Evolutionary conservation across 176 grass and related monocot genomes (phyloP), one percentile per base, ranked within the genome.

Genomic region (Aegilops bicornis): DNA sequence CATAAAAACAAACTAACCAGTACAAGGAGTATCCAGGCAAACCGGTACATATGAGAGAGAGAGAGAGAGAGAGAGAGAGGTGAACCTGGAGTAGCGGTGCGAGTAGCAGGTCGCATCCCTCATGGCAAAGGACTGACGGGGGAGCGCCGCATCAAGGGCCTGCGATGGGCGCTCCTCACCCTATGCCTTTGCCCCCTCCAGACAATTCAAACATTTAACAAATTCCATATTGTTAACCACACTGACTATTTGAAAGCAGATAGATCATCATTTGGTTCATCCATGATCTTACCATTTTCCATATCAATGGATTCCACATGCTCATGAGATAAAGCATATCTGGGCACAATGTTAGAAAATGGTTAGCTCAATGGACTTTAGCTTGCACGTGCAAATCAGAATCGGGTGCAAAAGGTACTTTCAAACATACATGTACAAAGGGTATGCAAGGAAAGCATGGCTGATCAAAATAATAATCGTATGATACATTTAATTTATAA

Each of bases 271-370:
- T 13, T 74, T 8, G 20, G 33, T 24, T 76, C 8, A 80, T 61
- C 16, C 20, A 71, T 69, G 52, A 22, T 68, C 86, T 79, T 88
- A 95, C 90, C 93, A 75, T 95, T 92, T 61, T 90, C 93, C 58
- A 87, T 90, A 75, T 95, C 93, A 70, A 90, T 92, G 73, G 90
- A 90, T 47, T 95, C 93, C 62, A 95, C 93, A 45, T 90, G 90
- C 86, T 95, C 90, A 78, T 92, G 93, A 43, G 92, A 79, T 87
- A 90, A 88, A 90, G 86, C 93, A 95, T 90, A 62, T 88, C 90
- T 92, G 86, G 29, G 86, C 72, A 91, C 50, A 7, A 80, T 81
- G 8, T 25, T 20, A 84, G n/a, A 19, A 67, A 50, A 15, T 76
- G 19, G 16, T 76, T 11, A 76, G 5, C 19, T 69, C 29, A 69